Base-by-base conservation (phyloP, 2,329 filamentous ascomycete genomes). In the Fusarium lateritium region DNA sequence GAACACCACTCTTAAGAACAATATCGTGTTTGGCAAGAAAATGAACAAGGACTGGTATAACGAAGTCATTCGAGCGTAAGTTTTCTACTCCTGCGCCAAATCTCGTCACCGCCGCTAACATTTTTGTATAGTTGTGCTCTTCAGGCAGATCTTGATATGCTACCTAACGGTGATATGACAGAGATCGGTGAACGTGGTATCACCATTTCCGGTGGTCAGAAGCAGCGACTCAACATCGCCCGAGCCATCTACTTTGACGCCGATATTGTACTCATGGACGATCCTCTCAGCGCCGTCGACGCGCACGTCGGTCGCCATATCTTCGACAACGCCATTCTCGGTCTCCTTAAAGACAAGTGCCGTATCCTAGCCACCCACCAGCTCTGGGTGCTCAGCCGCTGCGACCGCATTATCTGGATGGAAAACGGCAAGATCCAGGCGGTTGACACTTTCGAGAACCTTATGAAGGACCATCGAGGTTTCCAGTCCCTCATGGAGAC, bases 111-210 rank as follows among this genome's bases (percentile, higher is more conserved):
- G 17, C n/a, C 11, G n/a, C 54, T 65, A 21, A 65, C 38, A 10
- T 31, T 6, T 7, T n/a, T 21, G 7, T 22, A 24, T 79, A 83
- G 89, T 11, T 98, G 95, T 78, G 94, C 95, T 2, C 83, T 98
- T 11, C 85, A 91, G 53, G 88, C 92, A 0, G 95, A 99, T 83
- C 80, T 98, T 8, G 93, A 97, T 47, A 97, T 97, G 89, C 84
- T 98, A n/a, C 95, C 95, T 0, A 88, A 92, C 59, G 92, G 94
- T 15, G 96, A 98, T 73, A 80, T 87, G 72, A 99, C 95, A 0
- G 95, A 98, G 78, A 97, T 98, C 75, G 96, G 95, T 26, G 96
- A 98, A 79, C 90, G 94, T 65, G 95, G 96, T 54, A 98, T 98
- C 75, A 98, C 94, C 2, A 92, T 98, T 2, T 97, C 94, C 19